Conservation (phyloP, 2,329 filamentous ascomycete genomes). For the Fusarium ramigenum region DNA sequence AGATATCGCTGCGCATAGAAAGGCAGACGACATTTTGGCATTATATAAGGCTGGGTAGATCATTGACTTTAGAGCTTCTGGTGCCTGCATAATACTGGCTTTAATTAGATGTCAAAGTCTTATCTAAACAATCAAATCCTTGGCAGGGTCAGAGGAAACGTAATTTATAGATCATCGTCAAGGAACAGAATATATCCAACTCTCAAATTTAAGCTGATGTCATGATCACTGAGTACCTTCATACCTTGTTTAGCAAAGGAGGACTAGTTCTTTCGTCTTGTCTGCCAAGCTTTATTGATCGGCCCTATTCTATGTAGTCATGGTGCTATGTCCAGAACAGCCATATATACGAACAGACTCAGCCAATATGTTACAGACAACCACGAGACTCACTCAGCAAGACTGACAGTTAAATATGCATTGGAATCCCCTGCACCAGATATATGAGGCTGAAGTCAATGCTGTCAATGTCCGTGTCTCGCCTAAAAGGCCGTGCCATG, state of each 20-base stretch:
- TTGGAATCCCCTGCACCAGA: background rate
- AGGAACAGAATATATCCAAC: rapidly evolving
- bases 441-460: background rate
- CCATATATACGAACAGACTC: background rate
- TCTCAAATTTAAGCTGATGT: rapidly evolving
- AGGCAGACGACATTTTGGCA: too few relatives aligned
- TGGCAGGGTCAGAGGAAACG: rapidly evolving
- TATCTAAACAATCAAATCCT: rapidly evolving
- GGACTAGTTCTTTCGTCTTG: rapidly evolving
- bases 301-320: background rate
- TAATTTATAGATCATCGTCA: rapidly evolving
- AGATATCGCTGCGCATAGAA: rapidly evolving
- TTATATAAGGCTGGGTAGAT: too few relatives aligned
- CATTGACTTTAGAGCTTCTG: too few relatives aligned
- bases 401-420: too few relatives aligned
- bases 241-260: background rate
- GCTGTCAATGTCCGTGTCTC: background rate
- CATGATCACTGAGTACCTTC: rapidly evolving
- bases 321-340: background rate
- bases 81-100: too few relatives aligned
- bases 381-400: background rate
- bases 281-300: background rate
- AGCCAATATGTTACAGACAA: too few relatives aligned
- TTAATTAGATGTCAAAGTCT: too few relatives aligned
- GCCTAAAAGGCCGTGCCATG: background rate